phyloP scores from a whole-genome alignment of 176 grass and related monocot genomes.

The Aechmea fasciata region DNA sequence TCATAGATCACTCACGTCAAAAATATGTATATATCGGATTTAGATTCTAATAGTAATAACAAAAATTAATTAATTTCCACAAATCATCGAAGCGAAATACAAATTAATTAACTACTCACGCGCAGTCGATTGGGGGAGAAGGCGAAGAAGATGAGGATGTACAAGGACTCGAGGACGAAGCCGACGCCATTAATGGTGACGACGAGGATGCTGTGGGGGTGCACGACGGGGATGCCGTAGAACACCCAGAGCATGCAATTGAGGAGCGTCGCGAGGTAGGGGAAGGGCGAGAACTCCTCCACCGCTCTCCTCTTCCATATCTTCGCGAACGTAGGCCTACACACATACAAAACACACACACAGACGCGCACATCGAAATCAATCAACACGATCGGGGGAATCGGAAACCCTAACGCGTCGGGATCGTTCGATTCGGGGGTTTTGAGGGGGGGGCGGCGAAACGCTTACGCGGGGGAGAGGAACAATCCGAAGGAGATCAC shows the following conservation, averaged over 20 bases:
- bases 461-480: constrained; percentile 60
- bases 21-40: background rate
- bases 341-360: constrained; percentile 10
- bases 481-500: constrained; percentile 74
- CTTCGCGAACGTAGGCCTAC: constrained; percentile 48
- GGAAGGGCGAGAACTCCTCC: constrained; percentile 60
- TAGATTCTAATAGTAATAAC: no score
- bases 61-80: constrained; percentile 14
- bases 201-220: constrained; percentile 73
- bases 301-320: constrained; percentile 49
- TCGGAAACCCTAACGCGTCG: background rate
- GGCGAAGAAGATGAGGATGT: constrained; percentile 55
- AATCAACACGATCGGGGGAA: constrained; percentile 6
- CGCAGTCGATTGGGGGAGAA: constrained; percentile 32
- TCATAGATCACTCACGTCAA: no score
- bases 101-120: constrained; percentile 12
- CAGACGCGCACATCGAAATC: background rate
- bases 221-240: constrained; percentile 71
- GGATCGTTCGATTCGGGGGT: background rate
- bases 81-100: background rate
- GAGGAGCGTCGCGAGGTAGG: constrained; percentile 81
- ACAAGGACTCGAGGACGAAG: constrained; percentile 42
- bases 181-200: constrained; percentile 78
- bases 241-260: constrained; percentile 85
- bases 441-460: background rate